Conservation (phyloP, 176 grass and related monocot genomes). For the Luzula sylvatica region DNA sequence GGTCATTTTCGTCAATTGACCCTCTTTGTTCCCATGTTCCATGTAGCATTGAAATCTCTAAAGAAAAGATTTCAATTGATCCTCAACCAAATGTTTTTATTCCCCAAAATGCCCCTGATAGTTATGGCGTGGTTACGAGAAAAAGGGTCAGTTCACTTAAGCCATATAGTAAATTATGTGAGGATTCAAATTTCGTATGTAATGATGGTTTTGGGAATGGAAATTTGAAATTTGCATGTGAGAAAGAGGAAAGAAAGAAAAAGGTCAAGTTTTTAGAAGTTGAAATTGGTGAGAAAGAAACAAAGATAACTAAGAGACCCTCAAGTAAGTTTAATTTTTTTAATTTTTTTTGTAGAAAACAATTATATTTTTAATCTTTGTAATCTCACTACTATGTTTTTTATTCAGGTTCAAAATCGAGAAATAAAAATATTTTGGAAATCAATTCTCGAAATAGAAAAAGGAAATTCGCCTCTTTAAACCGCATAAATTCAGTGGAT, state of each 20-base stretch:
- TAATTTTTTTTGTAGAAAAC: neutral
- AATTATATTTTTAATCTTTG: neutral
- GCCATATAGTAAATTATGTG: constrained; percentile 19
- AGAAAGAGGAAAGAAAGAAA: constrained; percentile 43
- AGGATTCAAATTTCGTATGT: constrained; percentile 25
- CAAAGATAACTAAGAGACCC: constrained; percentile 24
- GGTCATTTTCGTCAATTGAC: constrained; percentile 39
- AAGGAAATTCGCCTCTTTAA: constrained; percentile 16
- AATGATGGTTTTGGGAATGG: constrained; percentile 27
- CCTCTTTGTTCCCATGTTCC: constrained; percentile 78
- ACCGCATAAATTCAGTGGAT: neutral
- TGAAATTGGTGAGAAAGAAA: constrained; percentile 27
- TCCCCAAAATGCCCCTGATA: neutral
- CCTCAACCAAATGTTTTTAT: neutral
- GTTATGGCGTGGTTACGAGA: constrained; percentile 3
- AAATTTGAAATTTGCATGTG: constrained; percentile 25
- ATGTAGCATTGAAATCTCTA: constrained; percentile 63
- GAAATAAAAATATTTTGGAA: neutral
- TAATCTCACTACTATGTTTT: constrained; percentile 4
- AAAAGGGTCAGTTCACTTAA: neutral
- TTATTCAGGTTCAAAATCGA: constrained; percentile 14
- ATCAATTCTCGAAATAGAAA: constrained; percentile 10
- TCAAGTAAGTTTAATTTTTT: constrained; percentile 47
- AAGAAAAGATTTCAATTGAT: neutral
- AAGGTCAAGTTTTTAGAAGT: constrained; percentile 43